Evolutionary conservation across 31 red algal species (phyloP).

Genomic region (Asparagopsis taxiformis): DNA sequence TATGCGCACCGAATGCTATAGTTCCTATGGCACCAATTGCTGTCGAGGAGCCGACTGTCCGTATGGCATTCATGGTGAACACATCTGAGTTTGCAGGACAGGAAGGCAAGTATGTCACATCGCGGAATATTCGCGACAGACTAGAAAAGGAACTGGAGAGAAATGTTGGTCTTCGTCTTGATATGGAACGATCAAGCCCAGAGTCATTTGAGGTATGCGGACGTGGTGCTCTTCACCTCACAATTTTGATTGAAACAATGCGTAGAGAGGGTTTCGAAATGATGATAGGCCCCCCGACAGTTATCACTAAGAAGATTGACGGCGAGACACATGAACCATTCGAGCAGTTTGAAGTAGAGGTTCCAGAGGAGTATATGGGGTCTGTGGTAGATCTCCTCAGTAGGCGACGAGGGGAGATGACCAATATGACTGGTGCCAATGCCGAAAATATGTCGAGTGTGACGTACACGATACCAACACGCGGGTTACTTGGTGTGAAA

Average conservation of each 20-base stretch:
- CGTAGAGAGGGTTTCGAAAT: constrained; percentile 95
- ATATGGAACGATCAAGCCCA: constrained; percentile 52
- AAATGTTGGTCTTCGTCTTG: constrained; percentile 83
- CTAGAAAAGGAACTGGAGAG: constrained; percentile 81
- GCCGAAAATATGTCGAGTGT: constrained; percentile 73
- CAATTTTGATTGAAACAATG: constrained; percentile 97
- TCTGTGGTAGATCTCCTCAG: constrained; percentile 84
- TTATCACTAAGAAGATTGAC: constrained; percentile 82
- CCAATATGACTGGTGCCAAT: constrained; percentile 74
- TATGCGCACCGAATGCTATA: constrained; percentile 58
- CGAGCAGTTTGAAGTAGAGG: constrained; percentile 87
- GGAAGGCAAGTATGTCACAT: constrained; percentile 95
- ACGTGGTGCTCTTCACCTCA: constrained; percentile 91
- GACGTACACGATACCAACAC: constrained; percentile 84
- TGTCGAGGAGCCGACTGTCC: constrained; percentile 94
- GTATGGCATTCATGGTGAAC: constrained; percentile 95
- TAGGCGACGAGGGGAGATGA: constrained; percentile 93
- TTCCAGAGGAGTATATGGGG: constrained; percentile 96
- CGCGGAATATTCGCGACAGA: constrained; percentile 87
- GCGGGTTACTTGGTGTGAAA: constrained; percentile 91
- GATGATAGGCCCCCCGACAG: constrained; percentile 87
- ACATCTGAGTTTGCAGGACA: constrained; percentile 92
- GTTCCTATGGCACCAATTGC: constrained; percentile 71
- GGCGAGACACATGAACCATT: constrained; percentile 81
- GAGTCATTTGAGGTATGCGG: constrained; percentile 86